Base-by-base conservation (phyloP, 2,329 filamentous ascomycete genomes). In the Botryotinia globosa region DNA sequence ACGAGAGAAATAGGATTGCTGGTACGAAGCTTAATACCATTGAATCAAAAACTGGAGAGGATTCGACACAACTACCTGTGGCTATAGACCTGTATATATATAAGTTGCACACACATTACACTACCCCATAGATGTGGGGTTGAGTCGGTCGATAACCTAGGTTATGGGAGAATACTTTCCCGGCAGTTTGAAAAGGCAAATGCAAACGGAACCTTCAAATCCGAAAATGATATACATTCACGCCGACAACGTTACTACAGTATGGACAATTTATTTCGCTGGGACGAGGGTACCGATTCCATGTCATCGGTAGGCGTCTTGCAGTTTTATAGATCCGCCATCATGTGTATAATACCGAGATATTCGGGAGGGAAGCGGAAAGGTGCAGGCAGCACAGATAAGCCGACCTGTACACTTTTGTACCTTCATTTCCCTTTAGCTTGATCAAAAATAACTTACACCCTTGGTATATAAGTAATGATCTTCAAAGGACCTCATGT, bases 91-190 rank as follows among this genome's bases (percentile, higher is more conserved):
- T 62, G 34, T 42, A 58, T 65, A n/a, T 66, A 66, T 10, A 58
- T 34, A 44, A 67, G 12, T 59, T 67, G n/a, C 58, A 48, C 32
- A 54, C 20, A 39, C 32, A 65, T 25, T 37, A 64, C 34, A 44
- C 37, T 65, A 25, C 65, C 61, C 65, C 69, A n/a, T 48, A 42
- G 45, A 66, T 71, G 69, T 66, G 69, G 69, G 69, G 61, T 71
- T 66, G 58, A 32, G 29, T 48, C 45, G 44, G 64, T 34, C 48
- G 65, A 67, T 3, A n/a, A n/a, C n/a, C n/a, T n/a, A n/a, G n/a
- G n/a, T n/a, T n/a, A 37, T 65, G 14, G 69, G 32, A 42, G 58
- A 71, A 71, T 66, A 58, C 69, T 71, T 71, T 71, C 20, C 69
- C 69, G 61, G 69, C 12, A 71, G 32, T 71, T 45, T 16, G 10